Evolutionary conservation across 768 basidiomycete genomes (phyloP).

Genomic region (Hygrophorus pudorinus): DNA sequence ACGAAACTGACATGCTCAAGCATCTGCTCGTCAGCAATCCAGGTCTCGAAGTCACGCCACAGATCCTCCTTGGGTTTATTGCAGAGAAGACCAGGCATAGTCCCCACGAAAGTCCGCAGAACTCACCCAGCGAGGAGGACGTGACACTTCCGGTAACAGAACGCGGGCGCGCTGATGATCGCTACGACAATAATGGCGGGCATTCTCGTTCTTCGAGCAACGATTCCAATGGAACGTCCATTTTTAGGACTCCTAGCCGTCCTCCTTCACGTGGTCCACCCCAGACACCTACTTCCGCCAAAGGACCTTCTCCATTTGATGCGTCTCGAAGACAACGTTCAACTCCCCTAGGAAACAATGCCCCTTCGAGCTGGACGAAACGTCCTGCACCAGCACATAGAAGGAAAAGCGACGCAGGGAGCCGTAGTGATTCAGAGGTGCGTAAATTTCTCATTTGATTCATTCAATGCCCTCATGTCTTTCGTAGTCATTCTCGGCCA

Average conservation of each 20-base stretch:
- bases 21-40: constrained; percentile 47
- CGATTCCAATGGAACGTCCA: constrained; percentile 37
- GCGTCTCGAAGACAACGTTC: constrained; percentile 59
- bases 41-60: constrained; percentile 59
- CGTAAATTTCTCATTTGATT: constrained; percentile 14
- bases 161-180: constrained; percentile 30
- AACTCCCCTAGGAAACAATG: constrained; percentile 44
- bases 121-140: constrained; percentile 27
- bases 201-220: constrained; percentile 49
- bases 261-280: constrained; percentile 42
- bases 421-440: constrained; percentile 71
- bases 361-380: constrained; percentile 72
- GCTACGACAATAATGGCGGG: constrained; percentile 21
- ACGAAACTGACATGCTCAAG: constrained; percentile 55
- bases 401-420: constrained; percentile 68
- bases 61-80: constrained; percentile 53
- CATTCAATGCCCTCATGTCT: constrained; percentile 3
- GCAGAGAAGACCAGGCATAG: constrained; percentile 47
- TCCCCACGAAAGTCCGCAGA: constrained; percentile 22
- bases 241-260: constrained; percentile 31
- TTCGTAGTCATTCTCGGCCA: constrained; percentile 28
- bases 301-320: constrained; percentile 53
- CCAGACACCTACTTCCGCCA: constrained; percentile 45
- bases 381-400: constrained; percentile 50
- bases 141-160: constrained; percentile 19